Evolutionary conservation across 164 flowering plant species (phyloP).

Genomic region (Magnolia kwangsiensis): DNA sequence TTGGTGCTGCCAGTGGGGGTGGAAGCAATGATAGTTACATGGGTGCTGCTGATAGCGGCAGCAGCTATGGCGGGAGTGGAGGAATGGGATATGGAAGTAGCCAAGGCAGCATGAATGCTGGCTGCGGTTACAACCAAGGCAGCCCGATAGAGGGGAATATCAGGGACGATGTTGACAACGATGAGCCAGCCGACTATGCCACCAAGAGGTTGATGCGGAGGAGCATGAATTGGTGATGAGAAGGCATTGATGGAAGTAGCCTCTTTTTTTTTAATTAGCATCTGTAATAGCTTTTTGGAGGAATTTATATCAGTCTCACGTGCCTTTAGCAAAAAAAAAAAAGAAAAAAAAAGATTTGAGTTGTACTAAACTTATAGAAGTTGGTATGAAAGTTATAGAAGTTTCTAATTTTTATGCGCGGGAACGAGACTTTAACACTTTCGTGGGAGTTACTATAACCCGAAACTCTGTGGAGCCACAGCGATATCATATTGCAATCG

Average conservation of each 20-base stretch:
- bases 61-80: background rate
- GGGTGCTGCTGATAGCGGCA: background rate
- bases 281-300: background rate
- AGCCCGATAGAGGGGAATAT: constrained; percentile 7
- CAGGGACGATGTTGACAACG: constrained; percentile 14
- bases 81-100: constrained; percentile 1
- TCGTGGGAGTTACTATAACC: too few relatives aligned
- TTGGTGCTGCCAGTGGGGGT: constrained; percentile 3
- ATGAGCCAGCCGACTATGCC: constrained; percentile 13
- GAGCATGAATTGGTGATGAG: background rate
- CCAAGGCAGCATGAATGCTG: background rate
- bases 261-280: too few relatives aligned
- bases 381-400: too few relatives aligned
- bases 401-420: too few relatives aligned
- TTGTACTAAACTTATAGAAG: too few relatives aligned
- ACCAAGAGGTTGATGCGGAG: constrained; percentile 10
- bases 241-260: background rate
- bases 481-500: too few relatives aligned
- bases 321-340: too few relatives aligned
- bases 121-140: background rate
- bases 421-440: too few relatives aligned
- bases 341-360: too few relatives aligned
- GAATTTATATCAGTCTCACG: too few relatives aligned
- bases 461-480: too few relatives aligned
- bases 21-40: background rate